These are phyloP conservation scores for Gentiana straminea DNA, from an alignment of 257 asterid genomes.

Conservation along the genomic window DNA sequence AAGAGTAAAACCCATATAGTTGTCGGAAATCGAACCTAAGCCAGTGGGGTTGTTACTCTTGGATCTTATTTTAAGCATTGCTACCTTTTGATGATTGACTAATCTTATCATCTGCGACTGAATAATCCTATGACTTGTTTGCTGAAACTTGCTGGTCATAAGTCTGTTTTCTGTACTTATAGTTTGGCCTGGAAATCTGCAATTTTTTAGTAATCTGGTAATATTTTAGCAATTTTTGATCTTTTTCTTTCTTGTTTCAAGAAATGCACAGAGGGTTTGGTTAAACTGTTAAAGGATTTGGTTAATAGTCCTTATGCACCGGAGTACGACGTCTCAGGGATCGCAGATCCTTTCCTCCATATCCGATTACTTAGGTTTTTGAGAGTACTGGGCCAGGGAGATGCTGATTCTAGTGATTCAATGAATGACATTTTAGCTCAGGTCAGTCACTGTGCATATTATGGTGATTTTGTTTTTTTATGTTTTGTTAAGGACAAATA, in stretches of 20 bases:
- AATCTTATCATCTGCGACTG: no score
- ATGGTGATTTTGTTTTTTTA: no score
- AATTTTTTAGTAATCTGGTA: background rate
- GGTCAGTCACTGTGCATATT: constrained; percentile 29
- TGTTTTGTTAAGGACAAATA: no score
- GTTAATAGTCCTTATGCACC: constrained; percentile 96
- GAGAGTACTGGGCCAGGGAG: constrained; percentile 82
- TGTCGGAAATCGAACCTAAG: background rate
- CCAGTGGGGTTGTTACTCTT: background rate
- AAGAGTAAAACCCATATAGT: no score
- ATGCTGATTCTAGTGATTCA: constrained; percentile 87
- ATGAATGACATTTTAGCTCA: constrained; percentile 99
- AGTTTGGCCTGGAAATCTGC: background rate
- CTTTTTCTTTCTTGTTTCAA: constrained; percentile 17
- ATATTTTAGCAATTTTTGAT: constrained; percentile 5
- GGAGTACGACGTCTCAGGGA: constrained; percentile 94
- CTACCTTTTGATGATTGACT: no score
- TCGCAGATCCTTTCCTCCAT: constrained; percentile 91
- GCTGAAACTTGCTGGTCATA: no score
- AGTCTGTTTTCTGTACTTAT: background rate
- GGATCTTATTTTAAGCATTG: background rate
- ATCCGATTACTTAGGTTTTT: constrained; percentile 75
- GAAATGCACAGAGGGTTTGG: constrained; percentile 91
- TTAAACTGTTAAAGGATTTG: constrained; percentile 71
- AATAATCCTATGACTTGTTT: no score